Base-by-base conservation (phyloP, 1,284 basidiomycete genomes). In the Cutaneotrichosporon mucoides region DNA sequence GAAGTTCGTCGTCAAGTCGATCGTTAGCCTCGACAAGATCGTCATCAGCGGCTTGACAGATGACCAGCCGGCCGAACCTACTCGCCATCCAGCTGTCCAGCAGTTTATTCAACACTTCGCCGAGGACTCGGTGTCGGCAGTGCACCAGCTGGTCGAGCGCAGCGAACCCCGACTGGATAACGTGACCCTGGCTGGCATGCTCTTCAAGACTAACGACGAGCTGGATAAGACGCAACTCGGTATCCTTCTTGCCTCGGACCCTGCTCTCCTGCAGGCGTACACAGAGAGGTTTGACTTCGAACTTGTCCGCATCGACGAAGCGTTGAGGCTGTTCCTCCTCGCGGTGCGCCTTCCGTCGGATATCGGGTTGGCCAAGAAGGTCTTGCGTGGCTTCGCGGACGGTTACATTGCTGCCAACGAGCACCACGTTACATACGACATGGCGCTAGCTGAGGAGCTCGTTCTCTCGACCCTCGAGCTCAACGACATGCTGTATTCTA, bases 331-430 rank as follows among this genome's bases (percentile, higher is more conserved):
- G 52, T 92, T 98, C 79, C 78, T 98, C 57, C 84, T 92, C 69
- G 86, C 92, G 24, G 75, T 98, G 55, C 83, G 88, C 68, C 76
- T 92, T 41, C 86, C 90, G 12, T 73, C 81, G 33, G 84, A 85
- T 47, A 57, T 62, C 6, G 13, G 54, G 6, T 66, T 85, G 2
- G 83, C 84, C 61, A 92, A 97, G 73, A 24, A 24, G 24, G 67
- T 85, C 24, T 76, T 85, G 35, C 66, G 75, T 15, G 84, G 87
- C 9, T 94, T 99, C 71, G 89, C 92, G 6, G 83, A 84, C 63
- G 84, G 89, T 34, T 99, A 93, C 90, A 89, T 90, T 66, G 86
- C 88, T 59, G 87, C 88, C n/a, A 99, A 99, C 73, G 84, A 86
- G 13, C 82, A 83, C 49, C 82, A 84, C 38, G 84, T 92, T 33